phyloP scores from a whole-genome alignment of 805 yeast species.

The Candida endomychidarum region DNA sequence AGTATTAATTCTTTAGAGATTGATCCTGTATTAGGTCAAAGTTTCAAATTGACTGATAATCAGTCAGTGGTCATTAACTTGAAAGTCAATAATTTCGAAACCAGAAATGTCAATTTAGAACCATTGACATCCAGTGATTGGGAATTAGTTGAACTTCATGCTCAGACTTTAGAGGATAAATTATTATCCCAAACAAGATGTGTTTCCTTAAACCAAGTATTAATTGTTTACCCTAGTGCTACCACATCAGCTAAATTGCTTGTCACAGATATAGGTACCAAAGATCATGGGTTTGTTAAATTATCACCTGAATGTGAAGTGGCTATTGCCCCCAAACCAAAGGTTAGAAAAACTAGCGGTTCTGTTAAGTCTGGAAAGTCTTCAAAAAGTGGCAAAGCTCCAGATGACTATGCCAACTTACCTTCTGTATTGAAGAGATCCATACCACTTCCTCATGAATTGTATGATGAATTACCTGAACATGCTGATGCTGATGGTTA shows the following conservation, averaged over 20 bases:
- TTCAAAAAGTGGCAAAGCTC: conserved; percentile 18
- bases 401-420: conserved; percentile 25
- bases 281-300: conserved; percentile 47
- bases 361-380: conserved; percentile 24
- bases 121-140: conserved; percentile 80
- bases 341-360: conserved; percentile 29
- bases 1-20: conserved; percentile 48
- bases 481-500: conserved; percentile 26
- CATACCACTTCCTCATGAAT: conserved; percentile 53
- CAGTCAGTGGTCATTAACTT: conserved; percentile 41
- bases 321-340: conserved; percentile 66
- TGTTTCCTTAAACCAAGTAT: conserved; percentile 54
- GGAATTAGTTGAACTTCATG: conserved; percentile 86
- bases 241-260: conserved; percentile 61
- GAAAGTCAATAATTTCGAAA: conserved; percentile 49
- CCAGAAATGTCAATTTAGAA: conserved; percentile 68
- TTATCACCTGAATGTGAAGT: conserved; percentile 66
- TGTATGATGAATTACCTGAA: conserved; percentile 23
- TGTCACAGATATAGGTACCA: conserved; percentile 44
- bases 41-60: conserved; percentile 47
- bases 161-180: conserved; percentile 69
- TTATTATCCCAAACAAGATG: conserved; percentile 80
- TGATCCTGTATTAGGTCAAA: conserved; percentile 64
- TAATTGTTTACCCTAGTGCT: conserved; percentile 67
- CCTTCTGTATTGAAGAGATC: conserved; percentile 51